These are phyloP conservation scores for Myxozyma vanderwaltii DNA, from an alignment of 805 yeast species.

Conservation along the genomic window DNA sequence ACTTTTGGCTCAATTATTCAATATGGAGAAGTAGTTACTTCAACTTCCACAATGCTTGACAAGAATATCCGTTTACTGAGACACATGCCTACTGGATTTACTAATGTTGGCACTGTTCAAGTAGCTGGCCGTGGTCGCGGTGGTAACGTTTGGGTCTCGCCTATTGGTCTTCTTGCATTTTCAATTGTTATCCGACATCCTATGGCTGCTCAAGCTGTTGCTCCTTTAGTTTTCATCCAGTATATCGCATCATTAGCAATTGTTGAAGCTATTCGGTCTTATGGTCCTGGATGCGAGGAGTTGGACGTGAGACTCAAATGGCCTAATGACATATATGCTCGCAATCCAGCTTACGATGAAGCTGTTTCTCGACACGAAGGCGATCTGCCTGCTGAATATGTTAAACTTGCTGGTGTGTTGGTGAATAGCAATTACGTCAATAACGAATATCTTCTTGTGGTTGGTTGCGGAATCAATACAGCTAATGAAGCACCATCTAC, in stretches of 20 bases:
- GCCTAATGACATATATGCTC: constrained; percentile 92
- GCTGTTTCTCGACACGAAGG: constrained; percentile 36
- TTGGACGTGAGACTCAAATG: constrained; percentile 85
- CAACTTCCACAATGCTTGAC: constrained; percentile 80
- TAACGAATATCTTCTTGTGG: constrained; percentile 63
- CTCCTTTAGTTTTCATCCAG: constrained; percentile 79
- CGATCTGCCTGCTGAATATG: constrained; percentile 45
- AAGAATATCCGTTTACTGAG: constrained; percentile 62
- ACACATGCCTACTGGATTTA: constrained; percentile 66
- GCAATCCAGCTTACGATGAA: constrained; percentile 52
- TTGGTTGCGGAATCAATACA: constrained; percentile 87
- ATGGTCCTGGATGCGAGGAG: constrained; percentile 67
- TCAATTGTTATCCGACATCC: constrained; percentile 71
- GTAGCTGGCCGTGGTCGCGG: constrained; percentile 93
- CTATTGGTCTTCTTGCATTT: constrained; percentile 84
- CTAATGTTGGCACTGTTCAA: constrained; percentile 77
- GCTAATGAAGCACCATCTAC: constrained; percentile 89
- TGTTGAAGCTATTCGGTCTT: constrained; percentile 69
- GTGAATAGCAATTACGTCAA: constrained; percentile 74
- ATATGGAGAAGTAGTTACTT: constrained; percentile 87
- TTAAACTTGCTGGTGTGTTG: constrained; percentile 80
- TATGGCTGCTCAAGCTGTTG: constrained; percentile 41
- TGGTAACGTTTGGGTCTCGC: constrained; percentile 93
- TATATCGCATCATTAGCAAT: constrained; percentile 81
- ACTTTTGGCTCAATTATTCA: constrained; percentile 59